A percentile compares a stretch with the other conserved stretches of the same genome.
These are phyloP conservation scores for Tetrapisispora fleetii DNA, from an alignment of 805 yeast genomes.

Conservation along the genomic window DNA sequence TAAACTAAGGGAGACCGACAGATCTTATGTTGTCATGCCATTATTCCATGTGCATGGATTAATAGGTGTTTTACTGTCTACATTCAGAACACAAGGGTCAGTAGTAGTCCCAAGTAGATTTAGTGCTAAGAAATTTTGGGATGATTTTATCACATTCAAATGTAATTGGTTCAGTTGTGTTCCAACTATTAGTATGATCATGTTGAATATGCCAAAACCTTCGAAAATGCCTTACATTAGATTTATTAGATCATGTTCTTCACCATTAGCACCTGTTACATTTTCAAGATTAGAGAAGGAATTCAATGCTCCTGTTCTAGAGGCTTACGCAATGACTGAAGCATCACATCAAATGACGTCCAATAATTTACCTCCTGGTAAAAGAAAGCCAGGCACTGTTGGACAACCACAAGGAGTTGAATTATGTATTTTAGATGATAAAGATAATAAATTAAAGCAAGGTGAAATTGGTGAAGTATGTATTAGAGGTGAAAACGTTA, in stretches of 20 bases:
- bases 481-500: constrained; percentile 57
- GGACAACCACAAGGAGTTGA: constrained; percentile 66
- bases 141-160: constrained; percentile 37
- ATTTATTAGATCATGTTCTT: constrained; percentile 64
- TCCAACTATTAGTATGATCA: constrained; percentile 64
- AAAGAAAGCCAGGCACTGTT: constrained; percentile 61
- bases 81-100: constrained; percentile 50
- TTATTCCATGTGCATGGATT: constrained; percentile 70
- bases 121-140: constrained; percentile 54
- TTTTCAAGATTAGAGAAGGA: constrained; percentile 46
- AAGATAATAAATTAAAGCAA: constrained; percentile 37
- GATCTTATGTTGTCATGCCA: constrained; percentile 64
- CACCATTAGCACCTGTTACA: constrained; percentile 58
- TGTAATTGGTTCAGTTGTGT: constrained; percentile 73
- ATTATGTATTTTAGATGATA: constrained; percentile 44
- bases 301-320: constrained; percentile 59
- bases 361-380: constrained; percentile 54
- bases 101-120: constrained; percentile 54
- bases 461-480: constrained; percentile 61
- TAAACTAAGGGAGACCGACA: constrained; percentile 38
- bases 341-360: constrained; percentile 77
- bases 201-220: constrained; percentile 46
- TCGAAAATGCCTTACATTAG: constrained; percentile 43
- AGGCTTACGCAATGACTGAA: constrained; percentile 76
- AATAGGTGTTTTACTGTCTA: constrained; percentile 53